A percentile compares a stretch with the other conserved stretches of the same genome.
These are phyloP conservation scores for Dioscorea alata DNA, from an alignment of 106 monocot species.

Conservation along the genomic window DNA sequence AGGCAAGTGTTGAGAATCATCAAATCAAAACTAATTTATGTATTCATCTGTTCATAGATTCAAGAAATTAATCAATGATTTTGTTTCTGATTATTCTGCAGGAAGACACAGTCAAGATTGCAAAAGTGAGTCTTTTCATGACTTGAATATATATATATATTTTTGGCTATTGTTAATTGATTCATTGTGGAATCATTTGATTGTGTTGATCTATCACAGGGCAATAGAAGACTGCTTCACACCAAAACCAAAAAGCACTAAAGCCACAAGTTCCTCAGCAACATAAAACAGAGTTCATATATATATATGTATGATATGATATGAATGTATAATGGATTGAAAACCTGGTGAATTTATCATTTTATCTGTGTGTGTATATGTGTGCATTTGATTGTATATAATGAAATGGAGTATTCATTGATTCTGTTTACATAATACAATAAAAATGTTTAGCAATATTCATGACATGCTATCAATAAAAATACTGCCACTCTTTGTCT, in stretches of 20 bases:
- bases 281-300: not conserved
- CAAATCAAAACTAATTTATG: not conserved
- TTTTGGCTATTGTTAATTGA: too few relatives aligned
- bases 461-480: too few relatives aligned
- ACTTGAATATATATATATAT: too few relatives aligned
- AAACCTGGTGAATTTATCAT: not conserved
- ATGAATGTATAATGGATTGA: too few relatives aligned
- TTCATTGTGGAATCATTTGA: too few relatives aligned
- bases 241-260: not conserved
- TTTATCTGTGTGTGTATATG: too few relatives aligned
- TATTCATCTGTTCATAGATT: constrained; percentile 4
- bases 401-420: too few relatives aligned
- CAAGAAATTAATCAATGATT: constrained; percentile 10
- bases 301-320: too few relatives aligned
- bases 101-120: constrained; percentile 25
- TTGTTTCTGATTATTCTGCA: constrained; percentile 13
- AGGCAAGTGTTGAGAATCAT: constrained; percentile 32
- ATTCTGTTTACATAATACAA: not conserved
- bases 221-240: not conserved
- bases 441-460: not conserved
- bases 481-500: too few relatives aligned
- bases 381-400: too few relatives aligned
- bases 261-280: not conserved
- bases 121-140: constrained; percentile 22
- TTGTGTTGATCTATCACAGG: not conserved